Evolutionary conservation across 345 rosid species (phyloP), one percentile per base, ranked within the genome.

Genomic region (Salix caprea): DNA sequence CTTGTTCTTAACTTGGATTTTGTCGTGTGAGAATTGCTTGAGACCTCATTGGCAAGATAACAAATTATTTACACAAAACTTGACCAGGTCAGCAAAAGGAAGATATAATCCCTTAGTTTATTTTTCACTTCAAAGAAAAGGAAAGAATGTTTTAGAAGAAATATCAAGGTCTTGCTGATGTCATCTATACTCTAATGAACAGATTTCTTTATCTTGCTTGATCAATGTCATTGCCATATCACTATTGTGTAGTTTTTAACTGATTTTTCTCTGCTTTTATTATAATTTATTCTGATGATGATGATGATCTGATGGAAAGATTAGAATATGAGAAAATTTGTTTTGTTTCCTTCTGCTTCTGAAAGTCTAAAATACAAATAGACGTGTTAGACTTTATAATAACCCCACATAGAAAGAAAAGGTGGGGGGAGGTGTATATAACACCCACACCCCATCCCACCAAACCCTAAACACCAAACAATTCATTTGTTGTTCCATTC

Each of bases 371-470:
- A 37, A 46, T 7, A 48, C 64, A 32, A 42, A n/a, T 62, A 60
- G 76, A 71, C 82, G 80, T 32, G 34, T 32, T 32, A 0, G 81
- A 80, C 86, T 78, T 76, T 72, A 36, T 21, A 44, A 58, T 30
- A 30, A 2, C 36, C 44, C 37, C 7, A 23, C 46, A 24, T 4
- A 11, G 46, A 44, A 34, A n/a, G 56, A 65, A 66, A 30, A 26
- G 10, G 12, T 40, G 18, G 36, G 66, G 71, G 23, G 3, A 48
- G 64, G 71, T 73, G 46, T 65, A 58, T 74, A 75, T 66, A 73
- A 12, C 58, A 9, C 5, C 48, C 46, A 61, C 19, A 26, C 18
- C 77, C 62, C 74, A 72, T 28, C 46, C 61, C 73, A 81, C 83
- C 71, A 32, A 82, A 67, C 74, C 80, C 73, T 67, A 71, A 65